Base-by-base conservation (phyloP, 805 yeast species). In the Sporopachydermia lactativora region DNA sequence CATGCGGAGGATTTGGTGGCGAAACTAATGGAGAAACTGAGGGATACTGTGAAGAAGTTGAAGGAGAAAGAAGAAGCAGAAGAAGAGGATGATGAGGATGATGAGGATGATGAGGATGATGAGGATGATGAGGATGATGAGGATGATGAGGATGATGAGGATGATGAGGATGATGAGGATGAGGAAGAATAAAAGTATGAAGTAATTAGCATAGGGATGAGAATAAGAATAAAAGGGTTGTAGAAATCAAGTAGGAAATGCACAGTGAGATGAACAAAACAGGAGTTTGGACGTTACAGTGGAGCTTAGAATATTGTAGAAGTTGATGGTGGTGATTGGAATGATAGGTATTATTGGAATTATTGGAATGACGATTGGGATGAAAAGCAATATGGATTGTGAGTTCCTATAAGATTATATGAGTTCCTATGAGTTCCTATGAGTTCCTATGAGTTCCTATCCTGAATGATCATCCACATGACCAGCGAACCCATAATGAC, bases 91-190 rank as follows among this genome's bases (percentile, higher is more conserved):
- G 17, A 36, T 17, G 39, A 36, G 8, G 17, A 36, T 3, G 84
- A 83, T 1, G 74, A 68, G 40, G 77, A 70, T 1, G 66, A 77
- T 1, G 76, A 85, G 3, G 75, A 83, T 38, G 89, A 79, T 41
- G 86, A 78, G 17, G 85, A 75, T 0, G 77, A 67, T 0, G 81
- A 71, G 2, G 82, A 75, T 2, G 82, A 72, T 1, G 80, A 71
- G 3, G 80, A 71, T 3, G 77, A 71, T 1, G 77, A 71, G 2
- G 63, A 59, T 3, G 60, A 55, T 2, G 55, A 51, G 5, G 67
- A 61, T 8, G 66, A 66, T 4, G 66, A 60, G 15, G 64, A 58
- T 11, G 59, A 55, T 2, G 55, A 49, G 3, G 50, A 50, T 5
- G 51, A 47, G 19, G 47, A 46, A n/a, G n/a, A n/a, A n/a, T n/a